These are phyloP conservation scores for Chaetomium olivaceum DNA, from an alignment of 2,329 filamentous ascomycete species.

Conservation along the genomic window DNA sequence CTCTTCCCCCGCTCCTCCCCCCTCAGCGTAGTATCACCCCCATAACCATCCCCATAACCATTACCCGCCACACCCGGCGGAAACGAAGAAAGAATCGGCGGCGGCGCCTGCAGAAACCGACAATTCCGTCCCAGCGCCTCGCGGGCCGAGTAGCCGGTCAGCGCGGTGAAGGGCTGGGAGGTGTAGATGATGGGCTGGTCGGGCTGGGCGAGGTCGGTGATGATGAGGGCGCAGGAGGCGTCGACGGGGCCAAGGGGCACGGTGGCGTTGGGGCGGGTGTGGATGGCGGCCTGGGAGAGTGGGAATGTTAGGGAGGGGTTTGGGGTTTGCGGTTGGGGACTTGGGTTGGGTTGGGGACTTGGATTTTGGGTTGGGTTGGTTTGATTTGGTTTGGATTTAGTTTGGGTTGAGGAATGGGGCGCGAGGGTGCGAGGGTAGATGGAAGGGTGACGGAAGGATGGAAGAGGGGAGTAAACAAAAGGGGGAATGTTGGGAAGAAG, in stretches of 20 bases:
- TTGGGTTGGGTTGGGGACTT: too few species aligned
- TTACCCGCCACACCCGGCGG: too few species aligned
- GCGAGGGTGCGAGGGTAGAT: neutral
- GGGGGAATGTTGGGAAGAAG: neutral
- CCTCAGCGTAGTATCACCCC: too few species aligned
- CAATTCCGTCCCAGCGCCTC: constrained; percentile 82
- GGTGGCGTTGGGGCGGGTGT: constrained; percentile 35
- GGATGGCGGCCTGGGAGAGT: constrained; percentile 11
- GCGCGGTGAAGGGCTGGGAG: constrained; percentile 73
- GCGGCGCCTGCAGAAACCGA: constrained; percentile 57
- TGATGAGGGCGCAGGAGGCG: constrained; percentile 77
- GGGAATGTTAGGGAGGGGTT: too few species aligned
- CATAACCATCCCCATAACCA: neutral
- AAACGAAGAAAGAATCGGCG: neutral
- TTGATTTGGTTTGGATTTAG: too few species aligned
- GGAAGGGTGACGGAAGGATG: neutral
- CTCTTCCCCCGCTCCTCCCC: neutral
- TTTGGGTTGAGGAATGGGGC: neutral
- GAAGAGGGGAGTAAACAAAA: neutral
- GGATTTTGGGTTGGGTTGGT: neutral
- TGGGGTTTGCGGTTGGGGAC: too few species aligned
- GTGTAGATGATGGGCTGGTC: constrained; percentile 83
- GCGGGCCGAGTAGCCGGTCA: constrained; percentile 74
- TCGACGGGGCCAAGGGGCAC: constrained; percentile 82
- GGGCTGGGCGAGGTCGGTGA: constrained; percentile 74